Evolutionary conservation across 345 rosid genomes (phyloP), one percentile per base, ranked within the genome.

Genomic region (Eucalyptus melliodora): DNA sequence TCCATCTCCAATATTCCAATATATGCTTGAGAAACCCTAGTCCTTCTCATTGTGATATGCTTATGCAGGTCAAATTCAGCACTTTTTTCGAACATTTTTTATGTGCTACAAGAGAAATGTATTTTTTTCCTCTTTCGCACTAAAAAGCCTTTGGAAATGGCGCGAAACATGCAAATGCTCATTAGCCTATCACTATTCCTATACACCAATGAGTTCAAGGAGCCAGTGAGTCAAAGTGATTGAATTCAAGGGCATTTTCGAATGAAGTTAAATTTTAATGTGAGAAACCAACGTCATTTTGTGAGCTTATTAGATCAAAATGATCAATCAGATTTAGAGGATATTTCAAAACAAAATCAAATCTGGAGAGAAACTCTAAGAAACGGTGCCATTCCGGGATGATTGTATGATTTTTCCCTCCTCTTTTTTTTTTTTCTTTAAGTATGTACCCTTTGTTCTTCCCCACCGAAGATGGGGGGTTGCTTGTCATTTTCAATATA

Each of bases 141-240:
- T 13, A 6, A 62, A 6, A 30, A 13, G 72, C 37, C 37, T 65
- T 14, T 14, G 17, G 19, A 65, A 65, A 30, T 0, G 19, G 2
- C 0, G 2, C 5, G 19, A 65, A 65, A 0, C 72, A 30, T 30
- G 72, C 19, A 65, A 7, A 15, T 14, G 72, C 72, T 65, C 3
- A 65, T 65, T 14, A 30, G 17, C 10, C 37, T 0, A 0, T 65
- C 34, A n/a, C 19, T 7, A 30, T 15, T 14, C 1, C 0, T 65
- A 8, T 14, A 30, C 17, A 7, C 0, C 19, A 4, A 30, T 14
- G 19, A 65, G 72, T 0, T 65, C 16, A n/a, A 65, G 34, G 72
- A 14, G 37, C 0, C 3, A 7, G 5, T 30, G 5, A n/a, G 72
- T 65, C 17, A 65, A 65, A 65, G 37, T 65, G 19, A 65, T 14